Evolutionary conservation across 129 eudicot species (phyloP), one percentile per base, ranked within the genome.

Genomic region (Flaveria brownii): DNA sequence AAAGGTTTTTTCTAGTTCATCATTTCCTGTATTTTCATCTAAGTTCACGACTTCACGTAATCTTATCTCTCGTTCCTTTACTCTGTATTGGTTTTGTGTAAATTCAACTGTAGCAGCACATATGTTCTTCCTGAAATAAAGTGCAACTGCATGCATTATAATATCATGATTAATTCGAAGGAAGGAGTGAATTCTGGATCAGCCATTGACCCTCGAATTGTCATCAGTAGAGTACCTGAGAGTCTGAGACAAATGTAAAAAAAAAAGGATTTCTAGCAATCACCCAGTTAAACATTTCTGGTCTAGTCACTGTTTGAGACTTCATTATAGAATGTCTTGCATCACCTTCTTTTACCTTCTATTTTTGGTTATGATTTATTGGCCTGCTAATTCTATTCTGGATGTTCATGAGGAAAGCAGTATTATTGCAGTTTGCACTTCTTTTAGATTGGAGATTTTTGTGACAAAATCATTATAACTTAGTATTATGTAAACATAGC

Each of bases 1-100:
- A 70, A 93, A 93, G 98, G 98, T 93, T 78, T 78, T 22, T 22
- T 78, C 13, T n/a, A 41, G 20, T n/a, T 57, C 33, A 18, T 4
- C 1, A 36, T 65, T 73, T 72, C 9, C 23, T 36, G 55, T 41
- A 23, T 63, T 25, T 80, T 55, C 70, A 66, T 20, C 33, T 46
- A 30, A 18, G 41, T 23, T 56, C 50, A 9, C 56, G 16, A 18
- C 41, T 23, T 56, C 50, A 9, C 56, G 16, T 43, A 39, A 25
- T 0, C 42, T 22, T 67, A 67, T 56, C 0, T 23, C 10, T 66
- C 14, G 6, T 14, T 14, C 57, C 72, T 54, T 14, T 30, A 76
- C n/a, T 61, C 42, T 3, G 4, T 14, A 28, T 67, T 68, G 13
- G 18, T 42, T 15, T 50, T 65, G 26, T 33, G 61, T 76, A 52